These are phyloP conservation scores for Scedosporium dehoogii DNA, from an alignment of 2,329 filamentous ascomycete species.

Conservation along the genomic window DNA sequence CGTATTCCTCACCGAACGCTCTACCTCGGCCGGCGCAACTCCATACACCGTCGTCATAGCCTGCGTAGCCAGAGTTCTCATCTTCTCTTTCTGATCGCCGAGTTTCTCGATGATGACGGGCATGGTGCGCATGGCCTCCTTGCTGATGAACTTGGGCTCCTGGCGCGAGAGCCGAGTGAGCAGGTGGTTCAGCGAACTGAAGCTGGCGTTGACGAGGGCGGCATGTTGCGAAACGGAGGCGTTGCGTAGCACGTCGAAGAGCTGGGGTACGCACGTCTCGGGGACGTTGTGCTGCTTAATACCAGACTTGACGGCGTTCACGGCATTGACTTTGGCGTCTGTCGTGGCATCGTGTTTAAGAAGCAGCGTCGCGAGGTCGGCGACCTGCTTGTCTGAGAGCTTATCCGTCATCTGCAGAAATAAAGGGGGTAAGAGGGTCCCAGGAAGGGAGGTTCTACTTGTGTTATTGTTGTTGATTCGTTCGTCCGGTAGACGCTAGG, in stretches of 20 bases:
- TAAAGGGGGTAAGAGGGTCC: not conserved
- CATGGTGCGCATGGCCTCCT: slow-evolving; percentile 61
- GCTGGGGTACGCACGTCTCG: slow-evolving; percentile 56
- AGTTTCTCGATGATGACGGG: slow-evolving; percentile 74
- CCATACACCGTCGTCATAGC: slow-evolving; percentile 69
- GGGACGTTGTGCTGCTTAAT: slow-evolving; percentile 92
- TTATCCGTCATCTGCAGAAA: slow-evolving; percentile 38
- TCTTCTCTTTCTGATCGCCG: slow-evolving; percentile 80
- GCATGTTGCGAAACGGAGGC: slow-evolving; percentile 70
- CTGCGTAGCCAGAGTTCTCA: slow-evolving; percentile 63
- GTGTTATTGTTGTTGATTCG: not conserved
- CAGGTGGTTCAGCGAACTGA: slow-evolving; percentile 80
- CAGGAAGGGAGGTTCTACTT: not conserved
- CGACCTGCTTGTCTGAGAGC: slow-evolving; percentile 49
- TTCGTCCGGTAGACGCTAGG: not conserved
- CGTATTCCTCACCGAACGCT: slow-evolving; percentile 66
- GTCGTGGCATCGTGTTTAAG: slow-evolving; percentile 51
- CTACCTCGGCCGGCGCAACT: slow-evolving; percentile 61
- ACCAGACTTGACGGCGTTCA: slow-evolving; percentile 70
- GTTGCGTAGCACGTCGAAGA: slow-evolving; percentile 74
- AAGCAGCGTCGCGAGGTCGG: slow-evolving; percentile 40
- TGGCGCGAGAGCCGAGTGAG: slow-evolving; percentile 79
- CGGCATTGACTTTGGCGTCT: slow-evolving; percentile 59
- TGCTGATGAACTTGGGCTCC: slow-evolving; percentile 62
- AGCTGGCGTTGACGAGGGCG: slow-evolving; percentile 69